Base-by-base conservation (phyloP, 2,329 filamentous ascomycete genomes). In the Colletotrichum ledebouriae region DNA sequence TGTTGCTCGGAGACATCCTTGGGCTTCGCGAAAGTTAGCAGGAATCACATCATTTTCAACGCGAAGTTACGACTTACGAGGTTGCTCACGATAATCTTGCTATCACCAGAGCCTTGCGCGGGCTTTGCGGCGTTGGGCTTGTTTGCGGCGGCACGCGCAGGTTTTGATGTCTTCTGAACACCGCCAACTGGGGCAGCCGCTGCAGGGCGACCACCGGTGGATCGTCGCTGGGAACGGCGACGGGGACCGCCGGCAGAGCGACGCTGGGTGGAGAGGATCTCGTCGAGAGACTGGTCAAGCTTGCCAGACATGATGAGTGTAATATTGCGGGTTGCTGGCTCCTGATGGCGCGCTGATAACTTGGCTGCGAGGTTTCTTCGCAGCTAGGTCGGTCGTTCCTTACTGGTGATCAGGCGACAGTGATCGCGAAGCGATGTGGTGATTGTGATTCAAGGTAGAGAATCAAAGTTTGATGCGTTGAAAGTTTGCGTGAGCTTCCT, bases 31-130 rank as follows among this genome's bases (percentile, higher is more conserved):
- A 29, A 58, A 33, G 81, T 92, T 84, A 92, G 87, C 56, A 52
- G 52, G 20, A 39, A n/a, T 29, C 29, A 29, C 6, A 7, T 29
- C 29, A 29, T 7, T 11, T 37, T 3, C 52, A 17, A 20, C 29
- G 41, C 13, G 17, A 20, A 9, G 7, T 22, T 34, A 15, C 6
- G 41, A 74, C 94, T 82, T 91, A 98, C 94, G 87, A 99, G 88
- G 86, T 97, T 97, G 91, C 94, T 97, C 84, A 99, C 95, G 82
- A 97, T 93, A 84, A 98, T 95, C 85, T 98, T 98, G 87, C 94
- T 97, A 74, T 97, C 94, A 77, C 89, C 90, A 76, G 85, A 84
- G 70, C 83, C 80, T 73, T 85, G 82, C 66, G 87, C 81, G 69
- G 88, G 87, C 78, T 90, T 92, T 74, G 88, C 87, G 71, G 92